Base-by-base conservation (phyloP, 306 rosid species). In the Crotalaria pallida region DNA sequence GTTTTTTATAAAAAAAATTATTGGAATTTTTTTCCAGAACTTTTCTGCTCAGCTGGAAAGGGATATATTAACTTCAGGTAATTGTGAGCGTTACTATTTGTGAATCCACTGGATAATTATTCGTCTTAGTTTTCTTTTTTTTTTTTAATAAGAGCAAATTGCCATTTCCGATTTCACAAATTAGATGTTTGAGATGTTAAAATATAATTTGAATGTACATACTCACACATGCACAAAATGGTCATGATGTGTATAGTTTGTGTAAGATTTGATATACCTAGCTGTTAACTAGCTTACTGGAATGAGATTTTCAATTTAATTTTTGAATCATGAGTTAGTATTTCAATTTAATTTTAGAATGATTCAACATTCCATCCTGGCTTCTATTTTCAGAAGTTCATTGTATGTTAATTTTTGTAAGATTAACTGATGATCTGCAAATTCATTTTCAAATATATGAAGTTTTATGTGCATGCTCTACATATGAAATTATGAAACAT, bases 1-100 rank as follows among this genome's bases (percentile, higher is more conserved):
- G 5, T 3, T 2, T 2, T 0, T 31, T 31, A 4, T 9, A n/a
- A n/a, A n/a, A n/a, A n/a, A n/a, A n/a, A n/a, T n/a, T n/a, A n/a
- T n/a, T n/a, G n/a, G n/a, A n/a, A n/a, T 38, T 71, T 65, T 76
- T 43, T 71, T 12, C 36, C 84, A 94, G 98, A 77, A 86, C 72
- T 94, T 91, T 86, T 94, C 98, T 55, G 97, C 91, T 22, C 92
- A 85, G 84, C 85, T 94, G 95, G 98, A 94, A 85, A 90, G 58
- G 74, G 98, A 94, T 66, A 88, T 94, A 79, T 80, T 94, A 79
- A 73, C 95, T 77, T 90, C 98, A 81, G 97, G 98, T 94, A 76
- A 88, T 77, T 48, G 87, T 48, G 87, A 79, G 61, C 49, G 17
- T 64, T 57, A 23, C 29, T 18, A 57, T 72, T 78, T 41, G 68